A percentile compares a stretch with the other conserved stretches of the same genome.
phyloP scores from a whole-genome alignment of 352 stramenopile species.

The Globisporangium ultimum region DNA sequence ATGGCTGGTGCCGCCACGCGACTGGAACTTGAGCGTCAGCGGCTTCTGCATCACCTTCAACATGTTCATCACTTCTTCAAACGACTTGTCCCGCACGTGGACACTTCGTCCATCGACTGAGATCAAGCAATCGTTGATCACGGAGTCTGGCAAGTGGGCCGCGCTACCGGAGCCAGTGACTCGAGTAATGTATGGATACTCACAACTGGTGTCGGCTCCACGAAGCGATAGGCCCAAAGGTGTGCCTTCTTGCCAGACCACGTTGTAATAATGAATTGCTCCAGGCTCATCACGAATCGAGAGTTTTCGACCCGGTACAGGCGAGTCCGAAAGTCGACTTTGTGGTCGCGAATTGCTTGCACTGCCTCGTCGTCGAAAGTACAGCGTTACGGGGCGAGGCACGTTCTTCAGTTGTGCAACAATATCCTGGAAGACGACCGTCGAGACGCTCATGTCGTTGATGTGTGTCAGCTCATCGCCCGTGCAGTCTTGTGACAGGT shows the following conservation, averaged over 20 bases:
- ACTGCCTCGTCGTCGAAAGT: slow-evolving; percentile 47
- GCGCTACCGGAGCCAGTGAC: slow-evolving; percentile 81
- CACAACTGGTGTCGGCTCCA: slow-evolving; percentile 58
- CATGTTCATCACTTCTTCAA: slow-evolving; percentile 86
- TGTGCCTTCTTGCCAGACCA: slow-evolving; percentile 79
- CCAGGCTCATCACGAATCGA: slow-evolving; percentile 19
- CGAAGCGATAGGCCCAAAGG: slow-evolving; percentile 75
- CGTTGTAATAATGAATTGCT: slow-evolving; percentile 73
- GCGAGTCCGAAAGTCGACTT: slow-evolving; percentile 34
- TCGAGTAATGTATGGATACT: slow-evolving; percentile 87
- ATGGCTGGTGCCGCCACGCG: slow-evolving; percentile 19
- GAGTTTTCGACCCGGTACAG: slow-evolving; percentile 31
- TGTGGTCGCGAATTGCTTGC: slow-evolving; percentile 12
- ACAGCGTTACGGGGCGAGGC: slow-evolving; percentile 74
- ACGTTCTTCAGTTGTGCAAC: slow-evolving; percentile 76
- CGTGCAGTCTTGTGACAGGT: slow-evolving; percentile 77
- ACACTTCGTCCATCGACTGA: slow-evolving; percentile 80
- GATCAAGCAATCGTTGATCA: slow-evolving; percentile 73
- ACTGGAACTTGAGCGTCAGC: slow-evolving; percentile 81
- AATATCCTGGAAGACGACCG: slow-evolving; percentile 73
- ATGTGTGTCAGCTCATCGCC: slow-evolving; percentile 82
- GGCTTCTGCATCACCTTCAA: slow-evolving; percentile 88
- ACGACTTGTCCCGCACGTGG: slow-evolving; percentile 76
- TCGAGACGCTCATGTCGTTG: slow-evolving; percentile 81
- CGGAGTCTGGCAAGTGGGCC: slow-evolving; percentile 70